phyloP scores from a whole-genome alignment of 2,329 filamentous ascomycete genomes.

The Colletotrichum abscissum region DNA sequence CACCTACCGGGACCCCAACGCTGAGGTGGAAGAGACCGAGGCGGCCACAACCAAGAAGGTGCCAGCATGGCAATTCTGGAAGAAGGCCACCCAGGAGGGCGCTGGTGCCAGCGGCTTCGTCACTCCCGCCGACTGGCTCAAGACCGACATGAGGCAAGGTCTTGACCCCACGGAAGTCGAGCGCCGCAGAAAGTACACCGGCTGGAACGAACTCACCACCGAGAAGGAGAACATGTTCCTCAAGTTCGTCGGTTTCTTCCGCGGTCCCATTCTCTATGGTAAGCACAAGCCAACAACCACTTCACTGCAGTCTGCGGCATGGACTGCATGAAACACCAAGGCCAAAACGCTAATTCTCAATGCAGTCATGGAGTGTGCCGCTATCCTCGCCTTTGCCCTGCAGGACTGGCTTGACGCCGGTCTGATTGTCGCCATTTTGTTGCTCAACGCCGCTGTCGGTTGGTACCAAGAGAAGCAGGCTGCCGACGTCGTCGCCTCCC shows the following conservation, averaged over 20 bases:
- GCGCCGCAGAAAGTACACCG: conserved; percentile 71
- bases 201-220: conserved; percentile 78
- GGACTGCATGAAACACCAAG: conserved; percentile 23
- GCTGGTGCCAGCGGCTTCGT: conserved; percentile 48
- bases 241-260: conserved; percentile 82
- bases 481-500: conserved; percentile 78
- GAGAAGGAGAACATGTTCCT: conserved; percentile 82
- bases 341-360: conserved; percentile 28
- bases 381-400: conserved; percentile 78
- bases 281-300: conserved; percentile 46
- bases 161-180: conserved; percentile 70
- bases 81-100: conserved; percentile 38
- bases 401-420: conserved; percentile 79
- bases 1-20: conserved; percentile 49
- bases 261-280: conserved; percentile 82
- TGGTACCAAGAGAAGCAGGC: conserved; percentile 88
- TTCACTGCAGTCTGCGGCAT: conserved; percentile 1
- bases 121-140: conserved; percentile 75
- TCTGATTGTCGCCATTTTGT: conserved; percentile 80
- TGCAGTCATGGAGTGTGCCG: conserved; percentile 79
- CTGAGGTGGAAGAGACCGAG: conserved; percentile 43
- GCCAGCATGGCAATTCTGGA: conserved; percentile 52
- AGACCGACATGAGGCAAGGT: conserved; percentile 75
- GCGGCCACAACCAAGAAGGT: conserved; percentile 39
- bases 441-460: conserved; percentile 81